Conservation (phyloP, 768 basidiomycete species). For the Tylopilus sp. region DNA sequence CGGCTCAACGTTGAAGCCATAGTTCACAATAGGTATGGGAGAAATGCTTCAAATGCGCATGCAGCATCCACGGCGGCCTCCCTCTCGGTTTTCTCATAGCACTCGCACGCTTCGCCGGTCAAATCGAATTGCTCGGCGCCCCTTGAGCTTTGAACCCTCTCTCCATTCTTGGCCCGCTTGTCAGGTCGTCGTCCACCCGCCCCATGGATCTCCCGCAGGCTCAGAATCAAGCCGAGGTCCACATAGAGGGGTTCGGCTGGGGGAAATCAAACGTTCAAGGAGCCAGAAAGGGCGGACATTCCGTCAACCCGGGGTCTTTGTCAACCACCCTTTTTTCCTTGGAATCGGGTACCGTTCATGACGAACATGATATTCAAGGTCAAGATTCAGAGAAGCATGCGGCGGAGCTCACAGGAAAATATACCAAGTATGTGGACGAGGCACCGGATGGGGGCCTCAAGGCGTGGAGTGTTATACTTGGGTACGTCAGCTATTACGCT, state of each 20-base stretch:
- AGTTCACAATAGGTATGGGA: slow-evolving; percentile 8
- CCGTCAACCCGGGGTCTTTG: too few species aligned
- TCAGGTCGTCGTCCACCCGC: too few species aligned
- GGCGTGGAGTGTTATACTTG: slow-evolving; percentile 31
- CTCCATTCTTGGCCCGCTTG: not conserved
- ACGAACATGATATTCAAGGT: not conserved
- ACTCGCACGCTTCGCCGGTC: not conserved
- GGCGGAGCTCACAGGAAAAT: slow-evolving; percentile 7
- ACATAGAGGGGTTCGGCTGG: not conserved
- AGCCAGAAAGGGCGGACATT: too few species aligned
- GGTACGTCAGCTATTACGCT: slow-evolving; percentile 11
- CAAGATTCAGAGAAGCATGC: slow-evolving; percentile 8
- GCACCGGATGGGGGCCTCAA: slow-evolving; percentile 30
- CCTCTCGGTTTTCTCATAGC: not conserved
- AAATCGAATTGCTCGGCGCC: not conserved
- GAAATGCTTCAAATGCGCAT: not conserved
- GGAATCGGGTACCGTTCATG: slow-evolving; percentile 13
- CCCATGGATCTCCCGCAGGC: slow-evolving; percentile 2
- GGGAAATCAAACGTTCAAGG: not conserved
- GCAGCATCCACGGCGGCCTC: not conserved
- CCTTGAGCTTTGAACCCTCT: not conserved
- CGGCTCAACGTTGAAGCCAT: slow-evolving; percentile 16
- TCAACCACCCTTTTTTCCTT: not conserved
- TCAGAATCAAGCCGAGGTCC: not conserved
- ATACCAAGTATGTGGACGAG: slow-evolving; percentile 18